Conservation (phyloP, 805 yeast species). For the Candida adriatica region DNA sequence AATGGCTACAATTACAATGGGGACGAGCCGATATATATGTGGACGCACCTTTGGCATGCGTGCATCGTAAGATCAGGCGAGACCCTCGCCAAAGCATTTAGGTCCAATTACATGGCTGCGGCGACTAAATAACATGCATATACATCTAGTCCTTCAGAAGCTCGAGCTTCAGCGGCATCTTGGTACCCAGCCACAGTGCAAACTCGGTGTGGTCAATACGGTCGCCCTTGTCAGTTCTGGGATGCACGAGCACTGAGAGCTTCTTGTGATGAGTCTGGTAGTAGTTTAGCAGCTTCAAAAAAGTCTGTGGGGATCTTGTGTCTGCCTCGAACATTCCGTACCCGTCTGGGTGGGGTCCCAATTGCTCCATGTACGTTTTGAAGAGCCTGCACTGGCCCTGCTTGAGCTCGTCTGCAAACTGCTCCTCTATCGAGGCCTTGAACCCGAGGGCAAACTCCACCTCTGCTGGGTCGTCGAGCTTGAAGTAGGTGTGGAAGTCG, state of each 20-base stretch:
- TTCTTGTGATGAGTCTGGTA: constrained; percentile 47
- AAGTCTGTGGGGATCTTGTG: constrained; percentile 38
- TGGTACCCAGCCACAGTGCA: constrained; percentile 54
- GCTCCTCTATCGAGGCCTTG: constrained; percentile 32
- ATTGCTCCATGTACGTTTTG: constrained; percentile 38
- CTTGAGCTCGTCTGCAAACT: constrained; percentile 34
- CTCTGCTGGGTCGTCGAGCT: constrained; percentile 23
- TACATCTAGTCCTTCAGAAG: too few relatives aligned
- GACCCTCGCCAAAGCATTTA: too few relatives aligned
- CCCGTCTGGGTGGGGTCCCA: constrained; percentile 50
- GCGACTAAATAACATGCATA: too few relatives aligned
- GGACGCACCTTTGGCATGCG: too few relatives aligned
- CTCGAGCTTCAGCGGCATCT: constrained; percentile 20
- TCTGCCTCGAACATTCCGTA: constrained; percentile 53
- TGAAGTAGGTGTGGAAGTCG: constrained; percentile 51
- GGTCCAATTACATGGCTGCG: too few relatives aligned
- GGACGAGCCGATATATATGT: too few relatives aligned
- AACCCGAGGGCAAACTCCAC: constrained; percentile 30
- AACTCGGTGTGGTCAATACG: constrained; percentile 43
- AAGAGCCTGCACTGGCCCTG: constrained; percentile 36
- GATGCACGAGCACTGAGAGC: constrained; percentile 50
- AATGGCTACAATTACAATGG: too few relatives aligned
- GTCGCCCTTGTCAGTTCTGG: constrained; percentile 33
- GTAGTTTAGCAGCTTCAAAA: constrained; percentile 39
- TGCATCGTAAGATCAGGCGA: too few relatives aligned